These are phyloP conservation scores for Daldinia vernicosa DNA, from an alignment of 495 filamentous ascomycete genomes.

Conservation along the genomic window DNA sequence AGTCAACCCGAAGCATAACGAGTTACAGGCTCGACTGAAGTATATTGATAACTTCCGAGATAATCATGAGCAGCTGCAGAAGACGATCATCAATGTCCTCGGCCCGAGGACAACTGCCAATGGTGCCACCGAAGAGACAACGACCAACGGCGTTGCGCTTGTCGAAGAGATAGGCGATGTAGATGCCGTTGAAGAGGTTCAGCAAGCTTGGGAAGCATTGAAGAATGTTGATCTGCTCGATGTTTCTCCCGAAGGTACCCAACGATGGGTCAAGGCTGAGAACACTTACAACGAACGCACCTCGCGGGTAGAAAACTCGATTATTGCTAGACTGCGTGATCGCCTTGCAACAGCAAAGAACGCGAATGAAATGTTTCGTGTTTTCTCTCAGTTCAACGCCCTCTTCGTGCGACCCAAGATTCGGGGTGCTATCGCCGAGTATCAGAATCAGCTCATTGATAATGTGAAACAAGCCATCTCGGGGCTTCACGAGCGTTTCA, in stretches of 20 bases:
- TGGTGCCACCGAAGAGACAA: slow-evolving; percentile 58
- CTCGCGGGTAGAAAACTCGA: slow-evolving; percentile 96
- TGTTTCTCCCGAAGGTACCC: slow-evolving; percentile 85
- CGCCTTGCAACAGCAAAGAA: slow-evolving; percentile 93
- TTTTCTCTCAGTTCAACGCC: slow-evolving; percentile 99
- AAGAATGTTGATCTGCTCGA: slow-evolving; percentile 96
- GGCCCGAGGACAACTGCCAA: slow-evolving; percentile 72
- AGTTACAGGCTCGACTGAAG: slow-evolving; percentile 86
- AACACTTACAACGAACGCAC: slow-evolving; percentile 96
- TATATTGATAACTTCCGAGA: slow-evolving; percentile 94
- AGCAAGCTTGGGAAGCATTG: slow-evolving; percentile 89
- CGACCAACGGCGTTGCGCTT: slow-evolving; percentile 69
- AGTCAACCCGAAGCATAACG: slow-evolving; percentile 80
- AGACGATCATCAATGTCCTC: slow-evolving; percentile 93
- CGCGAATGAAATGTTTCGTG: slow-evolving; percentile 99
- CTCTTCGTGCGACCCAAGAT: slow-evolving; percentile 98
- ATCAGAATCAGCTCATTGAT: slow-evolving; percentile 95
- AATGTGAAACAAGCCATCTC: slow-evolving; percentile 96
- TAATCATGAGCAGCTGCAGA: slow-evolving; percentile 96
- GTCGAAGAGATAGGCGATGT: slow-evolving; percentile 96
- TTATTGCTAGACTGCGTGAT: slow-evolving; percentile 93
- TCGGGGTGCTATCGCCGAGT: slow-evolving; percentile 94
- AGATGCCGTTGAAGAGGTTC: slow-evolving; percentile 96
- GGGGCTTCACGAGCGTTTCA: slow-evolving; percentile 93
- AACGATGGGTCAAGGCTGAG: slow-evolving; percentile 90